Evolutionary conservation across 306 rosid genomes (phyloP), one percentile per base, ranked within the genome.

Genomic region (Oemleria cerasiformis): DNA sequence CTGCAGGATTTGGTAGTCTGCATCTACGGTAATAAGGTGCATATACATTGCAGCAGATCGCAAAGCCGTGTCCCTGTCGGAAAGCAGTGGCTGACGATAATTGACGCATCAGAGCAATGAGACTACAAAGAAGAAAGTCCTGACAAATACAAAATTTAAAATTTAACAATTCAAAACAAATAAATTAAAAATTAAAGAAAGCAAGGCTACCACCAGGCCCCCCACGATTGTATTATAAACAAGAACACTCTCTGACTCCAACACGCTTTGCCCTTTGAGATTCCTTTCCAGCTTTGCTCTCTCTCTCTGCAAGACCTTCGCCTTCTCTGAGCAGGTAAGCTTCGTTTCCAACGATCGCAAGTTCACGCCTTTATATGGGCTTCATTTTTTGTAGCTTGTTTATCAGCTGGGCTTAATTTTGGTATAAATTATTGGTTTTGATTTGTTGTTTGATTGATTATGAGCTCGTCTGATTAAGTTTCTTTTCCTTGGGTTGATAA

Each of bases 251-350:
- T 5, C 17, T 23, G 38, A 64, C 40, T 65, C 41, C 25, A 20
- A 15, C 45, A 67, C 59, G 59, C 72, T 11, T 36, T 36, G 47
- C 11, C 60, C 72, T 17, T 48, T 50, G 4, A 36, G 60, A 67
- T 67, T 67, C 60, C 72, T 3, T 67, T 45, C 21, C 56, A 65
- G 56, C 72, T 48, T 48, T 7, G 13, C 12, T 44, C 40, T 42
- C 41, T 34, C 40, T 44, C 20, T 2, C 38, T 42, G 23, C 58
- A 47, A 25, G 57, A 65, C 53, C 57, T 40, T 67, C 25, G 40
- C 49, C 48, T 57, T 9, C 17, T n/a, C 47, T 67, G 25, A 66
- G 43, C 71, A 47, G 72, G 72, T 67, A 67, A 67, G n/a, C 59
- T 67, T 67, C 25, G 61, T 36, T 50, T 12, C 47, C 36, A 41